Evolutionary conservation across 2,329 filamentous ascomycete species (phyloP).

Genomic region (Paecilomyces variotii): DNA sequence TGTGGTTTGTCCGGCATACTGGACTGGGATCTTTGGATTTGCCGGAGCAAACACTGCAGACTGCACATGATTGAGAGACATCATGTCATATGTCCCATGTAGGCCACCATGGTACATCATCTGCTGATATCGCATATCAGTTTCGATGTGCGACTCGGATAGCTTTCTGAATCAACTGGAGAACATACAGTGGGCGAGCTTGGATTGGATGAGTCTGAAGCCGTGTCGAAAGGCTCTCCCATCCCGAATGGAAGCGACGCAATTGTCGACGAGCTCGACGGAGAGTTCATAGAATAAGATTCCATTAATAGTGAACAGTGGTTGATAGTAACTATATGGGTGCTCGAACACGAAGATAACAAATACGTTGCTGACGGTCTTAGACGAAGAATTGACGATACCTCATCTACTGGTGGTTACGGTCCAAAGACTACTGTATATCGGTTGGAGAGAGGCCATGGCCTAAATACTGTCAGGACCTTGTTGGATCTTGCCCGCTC

Average conservation of each 20-base stretch:
- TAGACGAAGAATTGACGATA: neutral
- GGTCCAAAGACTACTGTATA: neutral
- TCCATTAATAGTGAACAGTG: neutral
- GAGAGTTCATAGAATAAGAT: neutral
- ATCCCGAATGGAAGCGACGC: neutral
- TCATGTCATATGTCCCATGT: neutral
- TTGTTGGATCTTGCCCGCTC: neutral
- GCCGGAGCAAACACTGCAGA: neutral
- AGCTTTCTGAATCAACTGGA: neutral
- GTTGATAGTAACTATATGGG: neutral
- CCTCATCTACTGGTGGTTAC: neutral
- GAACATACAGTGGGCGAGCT: neutral
- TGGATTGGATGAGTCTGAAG: neutral
- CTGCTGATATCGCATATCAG: neutral
- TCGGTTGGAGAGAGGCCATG: neutral
- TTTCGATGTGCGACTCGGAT: neutral
- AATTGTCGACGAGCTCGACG: neutral
- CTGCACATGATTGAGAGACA: neutral
- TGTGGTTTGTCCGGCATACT: neutral
- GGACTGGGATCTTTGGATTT: neutral
- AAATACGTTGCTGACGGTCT: neutral
- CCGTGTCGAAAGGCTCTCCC: neutral
- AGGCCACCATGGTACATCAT: neutral
- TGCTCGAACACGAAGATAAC: neutral
- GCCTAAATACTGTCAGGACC: neutral